Evolutionary conservation across 306 rosid genomes (phyloP).

Genomic region (barrel medic (Medicago truncatula)): DNA sequence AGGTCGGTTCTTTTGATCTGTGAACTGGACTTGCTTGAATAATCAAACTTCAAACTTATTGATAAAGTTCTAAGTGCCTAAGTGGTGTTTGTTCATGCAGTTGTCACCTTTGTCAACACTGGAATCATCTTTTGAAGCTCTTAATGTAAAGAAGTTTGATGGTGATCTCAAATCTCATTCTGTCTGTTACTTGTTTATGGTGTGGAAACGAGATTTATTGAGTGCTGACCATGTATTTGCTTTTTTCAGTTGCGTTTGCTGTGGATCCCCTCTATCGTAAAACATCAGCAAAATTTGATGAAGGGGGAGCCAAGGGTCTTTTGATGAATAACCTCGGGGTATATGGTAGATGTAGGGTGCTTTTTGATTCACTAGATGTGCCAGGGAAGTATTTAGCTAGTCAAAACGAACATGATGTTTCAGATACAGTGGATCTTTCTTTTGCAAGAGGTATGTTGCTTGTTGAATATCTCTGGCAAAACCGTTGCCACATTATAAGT

Average conservation of each 20-base stretch:
- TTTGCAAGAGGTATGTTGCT: conserved; percentile 74
- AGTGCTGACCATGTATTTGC: conserved; percentile 39
- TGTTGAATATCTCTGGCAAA: conserved; percentile 30
- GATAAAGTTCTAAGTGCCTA: conserved; percentile 32
- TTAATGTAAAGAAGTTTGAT: conserved; percentile 88
- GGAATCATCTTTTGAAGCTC: conserved; percentile 85
- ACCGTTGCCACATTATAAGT: conserved; percentile 25
- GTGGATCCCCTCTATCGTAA: conserved; percentile 97
- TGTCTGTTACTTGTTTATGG: conserved; percentile 34
- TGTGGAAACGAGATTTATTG: conserved; percentile 26
- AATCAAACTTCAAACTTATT: conserved; percentile 19
- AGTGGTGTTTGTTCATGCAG: conserved; percentile 59
- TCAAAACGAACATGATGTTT: conserved; percentile 54
- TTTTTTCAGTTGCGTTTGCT: conserved; percentile 74
- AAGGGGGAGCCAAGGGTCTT: conserved; percentile 97
- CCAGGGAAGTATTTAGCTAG: conserved; percentile 65
- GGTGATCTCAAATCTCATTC: conserved; percentile 62
- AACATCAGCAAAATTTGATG: conserved; percentile 90
- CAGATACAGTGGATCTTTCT: conserved; percentile 77
- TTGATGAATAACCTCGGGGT: conserved; percentile 91
- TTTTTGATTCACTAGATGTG: conserved; percentile 84
- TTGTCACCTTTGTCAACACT: conserved; percentile 81
- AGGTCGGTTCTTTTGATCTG: conserved; percentile 55
- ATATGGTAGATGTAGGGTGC: conserved; percentile 80
- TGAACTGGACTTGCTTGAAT: conserved; percentile 10